phyloP scores from a whole-genome alignment of 257 asterid species.

The Penstemon barbatus region DNA sequence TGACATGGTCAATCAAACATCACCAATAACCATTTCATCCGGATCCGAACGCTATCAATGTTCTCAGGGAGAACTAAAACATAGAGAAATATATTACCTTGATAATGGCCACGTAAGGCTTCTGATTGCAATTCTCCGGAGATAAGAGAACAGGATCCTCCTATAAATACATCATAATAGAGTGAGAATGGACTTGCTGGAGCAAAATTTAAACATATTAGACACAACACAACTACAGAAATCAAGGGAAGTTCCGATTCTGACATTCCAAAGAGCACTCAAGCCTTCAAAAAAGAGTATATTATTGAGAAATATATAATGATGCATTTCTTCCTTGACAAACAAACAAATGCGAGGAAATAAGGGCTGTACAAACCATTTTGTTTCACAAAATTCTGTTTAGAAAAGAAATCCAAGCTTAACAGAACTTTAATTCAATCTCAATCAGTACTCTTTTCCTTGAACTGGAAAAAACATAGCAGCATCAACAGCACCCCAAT shows the following conservation, averaged over 20 bases:
- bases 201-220: neutral
- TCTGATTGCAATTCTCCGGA: constrained; percentile 63
- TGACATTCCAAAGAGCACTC: neutral
- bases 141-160: constrained; percentile 88
- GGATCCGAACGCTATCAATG: constrained; percentile 4
- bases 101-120: constrained; percentile 90
- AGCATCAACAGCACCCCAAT: neutral
- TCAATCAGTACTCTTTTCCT: neutral
- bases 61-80: constrained; percentile 11
- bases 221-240: constrained; percentile 1
- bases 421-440: neutral
- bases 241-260: neutral
- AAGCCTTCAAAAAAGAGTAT: no score
- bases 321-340: no score
- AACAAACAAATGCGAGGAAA: no score
- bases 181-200: constrained; percentile 13
- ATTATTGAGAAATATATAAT: no score
- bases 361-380: no score
- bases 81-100: constrained; percentile 51
- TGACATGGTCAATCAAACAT: neutral
- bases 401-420: neutral
- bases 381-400: no score
- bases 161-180: constrained; percentile 38
- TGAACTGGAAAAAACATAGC: neutral
- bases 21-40: constrained; percentile 13